Percentiles rank a stretch among this genome's conserved stretches.
phyloP scores from a whole-genome alignment of 441 rosid species.

The Pelargonium myrrhifolium region DNA sequence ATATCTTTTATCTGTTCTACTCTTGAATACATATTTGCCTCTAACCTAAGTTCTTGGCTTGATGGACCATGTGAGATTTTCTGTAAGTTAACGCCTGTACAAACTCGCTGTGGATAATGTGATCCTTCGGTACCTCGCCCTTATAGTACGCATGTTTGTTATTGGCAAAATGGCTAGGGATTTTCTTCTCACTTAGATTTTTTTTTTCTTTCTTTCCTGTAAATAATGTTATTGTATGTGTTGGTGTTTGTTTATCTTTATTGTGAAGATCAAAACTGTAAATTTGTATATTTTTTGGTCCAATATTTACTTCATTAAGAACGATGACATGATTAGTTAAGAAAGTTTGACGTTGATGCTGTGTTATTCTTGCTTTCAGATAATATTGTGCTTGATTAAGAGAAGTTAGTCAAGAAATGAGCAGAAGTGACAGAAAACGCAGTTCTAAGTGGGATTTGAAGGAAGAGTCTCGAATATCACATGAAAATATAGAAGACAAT shows the following conservation, averaged over 20 bases:
- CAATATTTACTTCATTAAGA: slow-evolving; percentile 4
- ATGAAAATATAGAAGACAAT: slow-evolving; percentile 29
- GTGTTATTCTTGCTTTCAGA: slow-evolving; percentile 24
- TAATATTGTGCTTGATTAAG: slow-evolving; percentile 20
- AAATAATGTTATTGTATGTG: not conserved
- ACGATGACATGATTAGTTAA: not conserved
- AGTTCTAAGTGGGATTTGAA: slow-evolving; percentile 77
- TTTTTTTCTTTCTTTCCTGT: not conserved
- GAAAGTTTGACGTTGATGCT: slow-evolving; percentile 12
- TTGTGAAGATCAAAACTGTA: not conserved
- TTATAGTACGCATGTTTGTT: too few species aligned
- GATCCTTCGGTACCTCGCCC: too few species aligned
- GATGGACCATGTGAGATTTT: too few species aligned
- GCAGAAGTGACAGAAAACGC: slow-evolving; percentile 55
- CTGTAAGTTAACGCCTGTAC: too few species aligned
- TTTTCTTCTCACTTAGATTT: too few species aligned
- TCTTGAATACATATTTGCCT: too few species aligned
- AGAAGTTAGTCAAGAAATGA: slow-evolving; percentile 39
- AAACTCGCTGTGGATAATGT: too few species aligned
- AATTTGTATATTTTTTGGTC: not conserved
- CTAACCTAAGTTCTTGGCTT: too few species aligned
- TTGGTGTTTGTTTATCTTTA: not conserved
- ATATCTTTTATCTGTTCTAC: too few species aligned
- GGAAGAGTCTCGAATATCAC: slow-evolving; percentile 48
- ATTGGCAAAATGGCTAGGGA: too few species aligned